These are phyloP conservation scores for Acanthamoeba sp. DNA, from an alignment of 208 protist species.

Conservation along the genomic window DNA sequence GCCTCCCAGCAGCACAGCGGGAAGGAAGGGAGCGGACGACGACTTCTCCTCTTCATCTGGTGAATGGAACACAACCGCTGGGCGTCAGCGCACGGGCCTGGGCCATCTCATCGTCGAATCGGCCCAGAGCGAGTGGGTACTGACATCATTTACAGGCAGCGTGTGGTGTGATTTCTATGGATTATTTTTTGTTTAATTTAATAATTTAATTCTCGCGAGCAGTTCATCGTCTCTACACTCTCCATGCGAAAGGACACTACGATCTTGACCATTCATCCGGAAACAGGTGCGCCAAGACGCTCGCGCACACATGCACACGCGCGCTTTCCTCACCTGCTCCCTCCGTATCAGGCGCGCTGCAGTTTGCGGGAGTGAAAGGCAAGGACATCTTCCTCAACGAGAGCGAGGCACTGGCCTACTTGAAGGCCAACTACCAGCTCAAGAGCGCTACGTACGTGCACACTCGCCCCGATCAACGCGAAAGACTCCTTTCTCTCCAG, in stretches of 20 bases:
- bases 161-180: background rate
- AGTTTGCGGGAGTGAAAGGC: conserved; percentile 76
- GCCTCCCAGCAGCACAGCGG: background rate
- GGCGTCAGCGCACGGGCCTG: background rate
- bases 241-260: conserved; percentile 86
- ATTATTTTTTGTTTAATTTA: background rate
- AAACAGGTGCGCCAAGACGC: conserved; percentile 82
- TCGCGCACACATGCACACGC: too few species aligned
- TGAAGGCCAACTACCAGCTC: conserved; percentile 22
- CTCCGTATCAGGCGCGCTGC: background rate
- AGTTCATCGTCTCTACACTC: conserved; percentile 88
- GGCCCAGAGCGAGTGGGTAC: conserved; percentile 25
- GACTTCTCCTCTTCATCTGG: background rate
- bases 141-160: background rate
- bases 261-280: conserved; percentile 85
- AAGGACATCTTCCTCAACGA: conserved; percentile 82
- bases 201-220: background rate
- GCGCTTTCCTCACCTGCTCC: conserved; percentile 64
- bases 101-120: conserved; percentile 53
- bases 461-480: background rate
- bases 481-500: conserved; percentile 9
- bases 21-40: background rate
- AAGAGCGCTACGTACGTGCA: conserved; percentile 80
- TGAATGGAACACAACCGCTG: background rate
- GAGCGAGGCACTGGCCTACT: conserved; percentile 71